These are phyloP conservation scores for Cladosporium cucumerinum DNA, from an alignment of 2,329 filamentous ascomycete species.

Conservation along the genomic window DNA sequence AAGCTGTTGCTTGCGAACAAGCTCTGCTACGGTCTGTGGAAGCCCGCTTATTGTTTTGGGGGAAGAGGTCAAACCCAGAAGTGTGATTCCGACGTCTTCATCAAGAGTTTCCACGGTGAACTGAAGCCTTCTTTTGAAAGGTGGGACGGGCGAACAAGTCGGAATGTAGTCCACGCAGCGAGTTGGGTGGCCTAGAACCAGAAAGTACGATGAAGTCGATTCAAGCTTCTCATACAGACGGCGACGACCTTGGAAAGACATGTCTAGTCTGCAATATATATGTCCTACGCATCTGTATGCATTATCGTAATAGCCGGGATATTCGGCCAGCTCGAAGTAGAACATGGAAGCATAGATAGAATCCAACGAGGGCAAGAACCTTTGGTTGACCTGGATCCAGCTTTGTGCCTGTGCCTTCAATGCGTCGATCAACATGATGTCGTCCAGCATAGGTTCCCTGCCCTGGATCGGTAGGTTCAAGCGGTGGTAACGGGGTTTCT, in stretches of 20 bases:
- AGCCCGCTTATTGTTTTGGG: conserved; percentile 22
- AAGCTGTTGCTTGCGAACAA: conserved; percentile 18
- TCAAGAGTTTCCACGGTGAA: conserved; percentile 18
- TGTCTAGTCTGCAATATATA: conserved; percentile 20
- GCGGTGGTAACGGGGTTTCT: conserved; percentile 24
- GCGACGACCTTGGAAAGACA: conserved; percentile 16
- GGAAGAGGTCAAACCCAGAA: conserved; percentile 18
- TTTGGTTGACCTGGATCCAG: conserved; percentile 11
- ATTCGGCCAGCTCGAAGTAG: conserved; percentile 23
- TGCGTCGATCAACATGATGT: conserved; percentile 20
- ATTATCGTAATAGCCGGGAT: conserved; percentile 11
- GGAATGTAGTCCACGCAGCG: conserved; percentile 17
- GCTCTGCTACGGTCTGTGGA: conserved; percentile 15
- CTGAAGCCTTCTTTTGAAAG: conserved; percentile 16
- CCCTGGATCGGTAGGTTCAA: conserved; percentile 25
- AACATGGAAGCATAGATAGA: conserved; percentile 26
- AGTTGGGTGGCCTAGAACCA: conserved; percentile 18
- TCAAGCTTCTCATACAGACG: conserved; percentile 16
- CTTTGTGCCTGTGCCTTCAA: conserved; percentile 18
- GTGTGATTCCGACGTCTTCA: conserved; percentile 17
- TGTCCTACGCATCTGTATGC: conserved; percentile 19
- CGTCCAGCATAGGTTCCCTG: conserved; percentile 24
- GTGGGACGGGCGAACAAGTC: conserved; percentile 1
- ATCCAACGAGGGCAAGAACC: conserved; percentile 17
- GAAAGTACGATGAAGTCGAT: conserved; percentile 19